Evolutionary conservation across 345 rosid genomes (phyloP), one percentile per base, ranked within the genome.

Genomic region (Geranium brycei): DNA sequence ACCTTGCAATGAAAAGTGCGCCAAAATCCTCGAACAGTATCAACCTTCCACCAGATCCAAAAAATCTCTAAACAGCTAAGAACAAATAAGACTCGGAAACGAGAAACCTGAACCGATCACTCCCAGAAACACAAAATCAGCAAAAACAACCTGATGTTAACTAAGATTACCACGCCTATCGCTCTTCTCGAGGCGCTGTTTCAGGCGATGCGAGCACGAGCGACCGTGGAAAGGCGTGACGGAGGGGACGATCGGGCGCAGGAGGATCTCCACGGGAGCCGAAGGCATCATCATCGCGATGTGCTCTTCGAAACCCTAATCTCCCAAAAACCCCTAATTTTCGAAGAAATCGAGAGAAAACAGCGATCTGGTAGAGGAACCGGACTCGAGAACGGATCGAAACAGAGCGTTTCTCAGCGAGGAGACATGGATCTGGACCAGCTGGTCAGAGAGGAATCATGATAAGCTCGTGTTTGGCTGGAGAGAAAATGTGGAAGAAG

Each of bases 101-200:
- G 63, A 60, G 40, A 5, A n/a, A 14, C 14, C 63, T 13, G 15
- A 60, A 60, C 18, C 31, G 3, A 23, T 30, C 41, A 28, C 47
- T 10, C 41, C 30, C 32, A 3, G 30, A 47, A 28, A 53, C n/a
- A 47, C 1, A 23, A 62, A 41, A 64, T 19, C 28, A 13, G 60
- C 30, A 18, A 53, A 32, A 35, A 51, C 17, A 47, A 19, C 70
- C 65, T 14, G 76, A 68, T 57, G 89, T 84, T 85, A 91, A 85
- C 97, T 88, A 78, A 91, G 97, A 78, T 87, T 87, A 87, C 92
- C 95, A 80, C 96, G 99, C 77, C 96, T 83, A 85, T 91, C 91
- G 69, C 95, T 59, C 75, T 93, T 93, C 69, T 87, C 80, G 64
- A 93, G 90, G 74, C 53, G 53, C 53, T 76, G 87, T 79, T 91